Evolutionary conservation across 768 basidiomycete genomes (phyloP).

Genomic region (Leccinum pellstonianum): DNA sequence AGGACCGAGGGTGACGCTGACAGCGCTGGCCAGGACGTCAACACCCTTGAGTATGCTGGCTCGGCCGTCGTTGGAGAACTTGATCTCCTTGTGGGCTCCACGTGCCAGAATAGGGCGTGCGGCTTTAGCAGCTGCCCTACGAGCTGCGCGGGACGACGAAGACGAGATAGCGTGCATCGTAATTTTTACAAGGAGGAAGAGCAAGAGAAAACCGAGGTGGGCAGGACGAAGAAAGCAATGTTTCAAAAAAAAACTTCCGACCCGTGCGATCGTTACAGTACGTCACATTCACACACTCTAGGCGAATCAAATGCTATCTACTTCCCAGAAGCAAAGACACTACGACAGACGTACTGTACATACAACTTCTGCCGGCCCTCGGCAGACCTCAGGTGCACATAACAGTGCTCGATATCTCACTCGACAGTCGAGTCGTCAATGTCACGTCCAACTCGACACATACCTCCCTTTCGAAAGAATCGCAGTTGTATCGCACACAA

Average conservation of each 20-base stretch:
- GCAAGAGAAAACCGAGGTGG: constrained; percentile 8
- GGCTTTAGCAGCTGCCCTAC: constrained; percentile 61
- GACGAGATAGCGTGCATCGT: constrained; percentile 71
- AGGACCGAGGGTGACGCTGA: constrained; percentile 93
- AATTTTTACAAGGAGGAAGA: constrained; percentile 11
- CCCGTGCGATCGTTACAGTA: not conserved
- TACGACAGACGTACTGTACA: not conserved
- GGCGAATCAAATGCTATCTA: too few species aligned
- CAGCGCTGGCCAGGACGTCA: constrained; percentile 95
- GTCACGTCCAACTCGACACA: not conserved
- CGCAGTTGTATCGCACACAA: not conserved
- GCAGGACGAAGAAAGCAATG: constrained; percentile 4
- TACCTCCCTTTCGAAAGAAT: not conserved
- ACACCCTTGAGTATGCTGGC: constrained; percentile 94
- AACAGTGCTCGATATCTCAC: not conserved
- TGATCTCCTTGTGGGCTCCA: constrained; percentile 92
- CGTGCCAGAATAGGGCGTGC: constrained; percentile 55
- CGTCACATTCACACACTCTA: not conserved
- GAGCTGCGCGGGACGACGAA: constrained; percentile 64
- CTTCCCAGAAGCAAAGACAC: too few species aligned
- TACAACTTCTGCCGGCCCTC: not conserved
- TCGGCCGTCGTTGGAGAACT: constrained; percentile 94
- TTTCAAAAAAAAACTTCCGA: constrained; percentile 1
- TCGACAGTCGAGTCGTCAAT: not conserved
- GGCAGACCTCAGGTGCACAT: not conserved